Conservation (phyloP, 805 yeast species). For the Candida xyloterini region DNA sequence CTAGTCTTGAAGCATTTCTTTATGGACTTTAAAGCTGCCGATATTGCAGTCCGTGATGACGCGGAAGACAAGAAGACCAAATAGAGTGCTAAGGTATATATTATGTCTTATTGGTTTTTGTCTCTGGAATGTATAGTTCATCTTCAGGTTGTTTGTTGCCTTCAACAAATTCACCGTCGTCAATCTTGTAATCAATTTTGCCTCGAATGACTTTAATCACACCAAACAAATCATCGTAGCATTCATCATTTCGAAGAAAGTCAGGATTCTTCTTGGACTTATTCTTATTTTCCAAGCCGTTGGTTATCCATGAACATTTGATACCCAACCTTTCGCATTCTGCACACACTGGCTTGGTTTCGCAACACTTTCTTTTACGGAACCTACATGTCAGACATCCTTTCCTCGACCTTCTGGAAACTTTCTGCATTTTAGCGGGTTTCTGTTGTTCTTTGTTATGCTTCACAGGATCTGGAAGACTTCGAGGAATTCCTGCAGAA, state of each 20-base stretch:
- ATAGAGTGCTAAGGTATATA: slow-evolving; percentile 1
- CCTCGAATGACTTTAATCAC: slow-evolving; percentile 26
- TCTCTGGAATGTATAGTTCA: slow-evolving; percentile 2
- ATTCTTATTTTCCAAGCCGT: slow-evolving; percentile 23
- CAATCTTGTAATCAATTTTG: slow-evolving; percentile 24
- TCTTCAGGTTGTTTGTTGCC: slow-evolving; percentile 9
- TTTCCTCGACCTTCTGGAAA: slow-evolving; percentile 26
- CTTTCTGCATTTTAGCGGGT: background rate
- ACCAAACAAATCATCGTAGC: slow-evolving; percentile 24
- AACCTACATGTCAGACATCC: slow-evolving; percentile 39
- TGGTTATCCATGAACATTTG: slow-evolving; percentile 26
- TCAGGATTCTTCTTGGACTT: slow-evolving; percentile 24
- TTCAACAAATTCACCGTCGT: slow-evolving; percentile 22
- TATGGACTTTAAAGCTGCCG: slow-evolving; percentile 89
- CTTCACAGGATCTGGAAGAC: slow-evolving; percentile 14
- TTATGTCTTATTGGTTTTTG: slow-evolving; percentile 2
- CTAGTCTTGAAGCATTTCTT: slow-evolving; percentile 75
- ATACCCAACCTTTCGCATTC: slow-evolving; percentile 24
- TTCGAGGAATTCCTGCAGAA: slow-evolving; percentile 12
- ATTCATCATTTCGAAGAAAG: slow-evolving; percentile 24
- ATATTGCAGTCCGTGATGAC: slow-evolving; percentile 60
- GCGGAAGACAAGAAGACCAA: slow-evolving; percentile 13
- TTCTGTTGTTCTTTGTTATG: slow-evolving; percentile 1
- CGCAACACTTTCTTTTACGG: slow-evolving; percentile 43
- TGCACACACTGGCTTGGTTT: slow-evolving; percentile 38